Evolutionary conservation across 225 moss, liverwort and hornwort species (phyloP), one percentile per base, ranked within the genome.

Genomic region (Sphagnum tenellum): DNA sequence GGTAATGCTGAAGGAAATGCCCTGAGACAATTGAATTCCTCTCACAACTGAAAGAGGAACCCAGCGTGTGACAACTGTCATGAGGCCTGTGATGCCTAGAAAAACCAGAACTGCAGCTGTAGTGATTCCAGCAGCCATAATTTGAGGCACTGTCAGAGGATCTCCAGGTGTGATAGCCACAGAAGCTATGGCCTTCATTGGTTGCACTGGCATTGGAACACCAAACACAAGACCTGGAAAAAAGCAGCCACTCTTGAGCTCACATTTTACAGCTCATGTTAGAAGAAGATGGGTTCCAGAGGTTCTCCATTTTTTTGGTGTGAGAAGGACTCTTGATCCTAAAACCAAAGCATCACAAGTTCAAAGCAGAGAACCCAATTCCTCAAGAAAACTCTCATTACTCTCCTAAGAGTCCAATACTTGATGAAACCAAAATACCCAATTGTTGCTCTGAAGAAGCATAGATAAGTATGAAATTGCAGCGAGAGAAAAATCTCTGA

Each of bases 151-250:
- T 5, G 82, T 86, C n/a, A 86, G 69, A 8, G 75, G 29, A 13
- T 82, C 46, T 2, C 85, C 85, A 0, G 72, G 69, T 14, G 79
- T 70, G 12, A 88, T 63, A 3, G 85, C 88, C 63, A 70, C 85
- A 2, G 85, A 79, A 2, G 88, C 85, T 3, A 88, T 88, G 44
- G 88, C 77, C 63, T 85, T 82, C 88, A 88, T 88, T 12, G 88
- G 88, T 48, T 88, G 88, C 76, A 88, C 88, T 47, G 88, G 88
- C 85, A 88, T 82, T 29, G 88, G 88, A 56, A 86, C 80, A 49
- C 88, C 88, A 51, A 88, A 88, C 60, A 77, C 3, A 62, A 75
- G 5, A 8, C 84, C 84, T 84, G 62, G 66, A 46, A 53, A 3
- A 61, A n/a, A 0, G 1, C 29, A 29, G 29, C 29, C 29, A 29